These are phyloP conservation scores for Candida berthetii DNA, from an alignment of 805 yeast species.

Conservation along the genomic window DNA sequence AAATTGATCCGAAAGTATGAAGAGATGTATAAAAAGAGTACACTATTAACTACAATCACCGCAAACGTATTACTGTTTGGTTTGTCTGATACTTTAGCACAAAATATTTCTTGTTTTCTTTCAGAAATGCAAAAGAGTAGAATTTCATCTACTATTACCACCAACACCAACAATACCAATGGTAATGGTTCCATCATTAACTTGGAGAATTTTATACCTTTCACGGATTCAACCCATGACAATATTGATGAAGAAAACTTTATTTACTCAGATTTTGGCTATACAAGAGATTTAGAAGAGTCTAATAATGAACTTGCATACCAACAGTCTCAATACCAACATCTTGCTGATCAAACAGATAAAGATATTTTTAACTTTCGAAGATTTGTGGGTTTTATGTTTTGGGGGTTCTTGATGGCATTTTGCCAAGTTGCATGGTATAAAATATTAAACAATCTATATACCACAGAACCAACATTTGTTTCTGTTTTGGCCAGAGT, in stretches of 20 bases:
- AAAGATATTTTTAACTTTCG: slow-evolving; percentile 48
- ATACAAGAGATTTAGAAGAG: slow-evolving; percentile 18
- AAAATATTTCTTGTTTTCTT: slow-evolving; percentile 28
- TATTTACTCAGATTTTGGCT: slow-evolving; percentile 22
- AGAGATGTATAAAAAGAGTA: slow-evolving; percentile 52
- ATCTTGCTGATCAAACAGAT: slow-evolving; percentile 19
- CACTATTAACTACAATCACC: slow-evolving; percentile 71
- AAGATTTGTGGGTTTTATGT: slow-evolving; percentile 71
- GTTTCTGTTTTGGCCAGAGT: slow-evolving; percentile 84
- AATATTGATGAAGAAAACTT: slow-evolving; percentile 15
- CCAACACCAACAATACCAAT: slow-evolving; percentile 6
- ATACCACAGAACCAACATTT: slow-evolving; percentile 75
- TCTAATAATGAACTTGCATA: slow-evolving; percentile 3
- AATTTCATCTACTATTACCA: slow-evolving; percentile 1
- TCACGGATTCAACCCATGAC: neutral
- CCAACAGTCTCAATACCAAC: slow-evolving; percentile 22
- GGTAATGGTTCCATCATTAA: slow-evolving; percentile 6
- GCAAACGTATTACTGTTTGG: slow-evolving; percentile 82
- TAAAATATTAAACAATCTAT: slow-evolving; percentile 67
- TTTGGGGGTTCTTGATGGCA: slow-evolving; percentile 84
- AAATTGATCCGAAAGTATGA: slow-evolving; percentile 55
- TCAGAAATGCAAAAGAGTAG: slow-evolving; percentile 7
- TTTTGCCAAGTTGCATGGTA: slow-evolving; percentile 90
- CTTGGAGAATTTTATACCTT: slow-evolving; percentile 4
- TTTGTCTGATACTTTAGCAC: slow-evolving; percentile 89